Base-by-base conservation (phyloP, 202 grass and related monocot genomes). In the Carex sylvatica region DNA sequence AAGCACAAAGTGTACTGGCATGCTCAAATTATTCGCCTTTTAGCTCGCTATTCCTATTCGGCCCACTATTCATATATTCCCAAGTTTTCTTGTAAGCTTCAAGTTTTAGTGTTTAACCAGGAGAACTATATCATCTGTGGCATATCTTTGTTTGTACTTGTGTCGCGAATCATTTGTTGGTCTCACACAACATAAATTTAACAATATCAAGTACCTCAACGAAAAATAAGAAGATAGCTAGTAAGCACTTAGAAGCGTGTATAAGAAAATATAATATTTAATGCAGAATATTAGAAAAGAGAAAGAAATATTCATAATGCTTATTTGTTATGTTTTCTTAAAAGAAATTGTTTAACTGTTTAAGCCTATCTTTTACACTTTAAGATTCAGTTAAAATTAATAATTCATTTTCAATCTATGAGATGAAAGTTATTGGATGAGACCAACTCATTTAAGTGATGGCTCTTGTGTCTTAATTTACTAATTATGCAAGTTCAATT, bases 11-110 rank as follows among this genome's bases (percentile, higher is more conserved):
- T 61, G 76, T 24, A 61, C 30, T 73, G 2, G n/a, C n/a, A 20
- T 44, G 46, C 19, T 56, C 52, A 54, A 78, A 58, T 59, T 78
- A 78, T 78, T 78, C 74, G 49, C 49, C 74, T 55, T 78, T 59
- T 78, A 30, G 3, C 12, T 42, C 36, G 36, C 20, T 73, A 23
- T 74, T 74, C 67, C 20, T 73, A 23, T 74, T 74, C 4, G 3
- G 12, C 46, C 42, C n/a, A 74, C 23, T 74, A 28, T 28, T 28
- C 28, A 28, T 31, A 30, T 56, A 54, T 76, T 11, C 24, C 46
- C 16, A 26, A 56, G 11, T 76, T 33, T 55, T 31, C 16, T 76
- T 7, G 51, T 30, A 6, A 76, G 26, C 20, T 74, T 54, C 49
- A 76, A 76, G 72, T 56, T n/a, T n/a, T n/a, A n/a, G n/a, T n/a